Conservation (phyloP, 768 basidiomycete species). For the Pulveroboletus sp. region DNA sequence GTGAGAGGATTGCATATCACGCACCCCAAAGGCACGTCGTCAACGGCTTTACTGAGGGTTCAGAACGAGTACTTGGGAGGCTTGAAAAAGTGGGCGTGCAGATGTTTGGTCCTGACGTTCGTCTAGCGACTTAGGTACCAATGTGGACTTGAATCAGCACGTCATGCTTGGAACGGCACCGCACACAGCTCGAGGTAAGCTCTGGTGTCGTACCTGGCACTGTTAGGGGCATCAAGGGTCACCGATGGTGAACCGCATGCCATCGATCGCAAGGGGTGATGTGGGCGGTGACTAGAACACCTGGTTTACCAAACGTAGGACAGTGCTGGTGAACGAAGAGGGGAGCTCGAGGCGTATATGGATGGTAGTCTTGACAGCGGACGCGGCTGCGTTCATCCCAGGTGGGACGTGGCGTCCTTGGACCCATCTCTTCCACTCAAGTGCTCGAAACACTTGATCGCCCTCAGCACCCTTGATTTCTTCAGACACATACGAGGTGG, state of each 20-base stretch:
- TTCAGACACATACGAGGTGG: neutral
- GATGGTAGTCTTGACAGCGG: conserved; percentile 24
- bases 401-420: conserved; percentile 2
- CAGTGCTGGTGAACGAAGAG: neutral
- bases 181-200: too few relatives aligned
- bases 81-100: too few relatives aligned
- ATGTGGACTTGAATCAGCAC: too few relatives aligned
- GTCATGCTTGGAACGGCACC: too few relatives aligned
- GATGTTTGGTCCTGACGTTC: too few relatives aligned
- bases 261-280: neutral
- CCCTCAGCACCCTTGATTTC: conserved; percentile 3
- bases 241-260: too few relatives aligned
- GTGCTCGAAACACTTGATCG: conserved; percentile 5
- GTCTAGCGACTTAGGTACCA: neutral
- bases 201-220: neutral
- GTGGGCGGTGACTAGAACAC: neutral
- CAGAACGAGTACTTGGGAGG: too few relatives aligned
- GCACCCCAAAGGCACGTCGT: too few relatives aligned
- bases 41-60: too few relatives aligned
- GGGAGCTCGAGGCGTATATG: conserved; percentile 13
- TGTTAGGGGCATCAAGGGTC: too few relatives aligned
- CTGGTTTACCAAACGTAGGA: conserved; percentile 17
- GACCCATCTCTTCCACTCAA: conserved; percentile 5
- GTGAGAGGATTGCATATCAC: too few relatives aligned
- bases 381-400: conserved; percentile 6